Conservation (phyloP, 2,329 filamentous ascomycete species). For the Alternaria gaisen region DNA sequence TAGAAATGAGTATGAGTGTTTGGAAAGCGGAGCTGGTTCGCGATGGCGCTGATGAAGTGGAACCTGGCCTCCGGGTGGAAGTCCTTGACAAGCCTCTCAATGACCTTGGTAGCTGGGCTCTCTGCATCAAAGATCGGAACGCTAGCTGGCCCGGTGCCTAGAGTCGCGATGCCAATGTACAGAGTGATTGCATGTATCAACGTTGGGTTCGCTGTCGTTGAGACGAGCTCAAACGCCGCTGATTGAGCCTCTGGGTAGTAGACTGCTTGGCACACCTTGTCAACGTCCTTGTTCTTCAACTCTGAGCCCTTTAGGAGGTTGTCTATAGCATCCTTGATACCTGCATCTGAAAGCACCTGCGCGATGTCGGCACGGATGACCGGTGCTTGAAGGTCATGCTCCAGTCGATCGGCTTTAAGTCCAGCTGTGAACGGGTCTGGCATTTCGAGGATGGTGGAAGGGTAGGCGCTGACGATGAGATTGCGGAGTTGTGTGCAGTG, state of each 20-base stretch:
- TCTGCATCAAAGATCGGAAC: conserved; percentile 71
- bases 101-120: conserved; percentile 73
- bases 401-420: conserved; percentile 77
- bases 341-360: conserved; percentile 59
- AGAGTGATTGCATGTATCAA: conserved; percentile 85
- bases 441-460: conserved; percentile 73
- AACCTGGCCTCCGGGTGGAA: conserved; percentile 82
- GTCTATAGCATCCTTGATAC: conserved; percentile 65
- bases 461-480: conserved; percentile 82
- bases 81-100: conserved; percentile 80
- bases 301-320: conserved; percentile 61
- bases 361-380: conserved; percentile 70
- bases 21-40: conserved; percentile 90
- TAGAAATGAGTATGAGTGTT: conserved; percentile 94
- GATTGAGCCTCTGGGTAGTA: conserved; percentile 66
- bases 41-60: conserved; percentile 82
- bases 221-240: conserved; percentile 72
- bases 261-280: conserved; percentile 78
- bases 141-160: conserved; percentile 66
- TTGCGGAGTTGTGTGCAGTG: conserved; percentile 90
- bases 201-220: conserved; percentile 72
- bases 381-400: conserved; percentile 76
- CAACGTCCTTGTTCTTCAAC: conserved; percentile 75
- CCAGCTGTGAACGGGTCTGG: conserved; percentile 77
- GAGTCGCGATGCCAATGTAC: conserved; percentile 79